Evolutionary conservation across 331 rosid genomes (phyloP), one percentile per base, ranked within the genome.

Genomic region (Pyracantha coccinea): DNA sequence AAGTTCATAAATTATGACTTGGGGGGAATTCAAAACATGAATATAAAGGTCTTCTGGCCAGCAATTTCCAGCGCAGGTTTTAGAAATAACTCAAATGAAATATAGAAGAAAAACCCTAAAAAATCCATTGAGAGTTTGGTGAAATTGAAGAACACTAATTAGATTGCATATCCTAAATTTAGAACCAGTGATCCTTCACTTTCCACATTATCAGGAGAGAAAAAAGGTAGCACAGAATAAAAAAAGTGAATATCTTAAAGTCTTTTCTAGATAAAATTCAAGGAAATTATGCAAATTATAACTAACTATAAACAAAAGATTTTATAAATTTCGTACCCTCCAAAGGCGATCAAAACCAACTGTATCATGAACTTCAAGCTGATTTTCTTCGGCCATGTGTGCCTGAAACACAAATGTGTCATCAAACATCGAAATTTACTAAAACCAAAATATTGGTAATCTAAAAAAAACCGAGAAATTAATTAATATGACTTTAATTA

Each of bases 321-420:
- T 19, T 25, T 23, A 15, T 31, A 54, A 65, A 6, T 61, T n/a
- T 6, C 67, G 35, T 71, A 80, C 84, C 84, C 84, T 71, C 80
- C 84, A 55, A 75, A 55, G 74, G 84, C 69, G 70, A 80, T 75
- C 23, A 80, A 24, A 57, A 75, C 24, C 53, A 80, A 54, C 73
- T 71, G 80, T 75, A 70, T 75, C 23, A 9, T 13, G 66, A 75
- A 45, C 65, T 75, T 80, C 35, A 65, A 66, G 69, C 64, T 75
- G 69, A 71, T 11, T 41, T 41, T 76, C 45, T 5, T 44, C 27
- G 84, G 84, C 84, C 84, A 80, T 75, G 45, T 70, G 27, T 29
- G 75, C 89, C 97, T 87, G 87, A 79, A 83, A 57, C 27, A 53
- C 11, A 78, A 23, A 28, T 10, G 21, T 17, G 6, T 47, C 16